Conservation (phyloP, 2,329 filamentous ascomycete species). For the Beauveria bassiana region DNA sequence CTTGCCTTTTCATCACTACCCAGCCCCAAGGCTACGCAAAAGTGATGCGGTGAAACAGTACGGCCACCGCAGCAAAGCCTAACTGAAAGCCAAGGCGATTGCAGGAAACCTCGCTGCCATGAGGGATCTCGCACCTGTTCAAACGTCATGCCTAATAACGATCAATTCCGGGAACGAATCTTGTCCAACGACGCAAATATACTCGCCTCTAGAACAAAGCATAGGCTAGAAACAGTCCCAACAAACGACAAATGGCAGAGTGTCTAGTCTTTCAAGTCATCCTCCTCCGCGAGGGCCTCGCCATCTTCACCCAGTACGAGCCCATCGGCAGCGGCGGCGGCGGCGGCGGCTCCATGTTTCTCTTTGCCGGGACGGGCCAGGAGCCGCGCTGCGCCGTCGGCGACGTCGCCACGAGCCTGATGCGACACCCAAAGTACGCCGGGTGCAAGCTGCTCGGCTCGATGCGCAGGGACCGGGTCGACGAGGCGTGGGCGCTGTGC, state of each 20-base stretch:
- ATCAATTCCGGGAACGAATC: no score
- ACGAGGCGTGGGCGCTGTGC: neutral
- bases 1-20: neutral
- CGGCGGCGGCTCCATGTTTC: neutral
- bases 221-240: neutral
- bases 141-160: no score
- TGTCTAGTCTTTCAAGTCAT: neutral
- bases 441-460: neutral
- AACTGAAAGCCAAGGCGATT: no score
- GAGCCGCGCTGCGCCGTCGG: neutral
- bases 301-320: constrained; percentile 2
- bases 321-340: neutral
- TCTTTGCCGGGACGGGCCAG: neutral
- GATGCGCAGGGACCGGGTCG: neutral
- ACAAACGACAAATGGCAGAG: neutral
- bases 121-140: no score
- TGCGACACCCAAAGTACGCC: neutral
- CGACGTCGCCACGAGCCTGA: neutral
- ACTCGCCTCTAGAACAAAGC: no score
- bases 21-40: neutral
- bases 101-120: no score
- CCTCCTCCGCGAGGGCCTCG: neutral
- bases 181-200: neutral
- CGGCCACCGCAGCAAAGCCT: neutral
- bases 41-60: neutral